A percentile compares a stretch with the other conserved stretches of the same genome.
phyloP scores from a whole-genome alignment of 257 asterid species.

The Linaria vulgaris region DNA sequence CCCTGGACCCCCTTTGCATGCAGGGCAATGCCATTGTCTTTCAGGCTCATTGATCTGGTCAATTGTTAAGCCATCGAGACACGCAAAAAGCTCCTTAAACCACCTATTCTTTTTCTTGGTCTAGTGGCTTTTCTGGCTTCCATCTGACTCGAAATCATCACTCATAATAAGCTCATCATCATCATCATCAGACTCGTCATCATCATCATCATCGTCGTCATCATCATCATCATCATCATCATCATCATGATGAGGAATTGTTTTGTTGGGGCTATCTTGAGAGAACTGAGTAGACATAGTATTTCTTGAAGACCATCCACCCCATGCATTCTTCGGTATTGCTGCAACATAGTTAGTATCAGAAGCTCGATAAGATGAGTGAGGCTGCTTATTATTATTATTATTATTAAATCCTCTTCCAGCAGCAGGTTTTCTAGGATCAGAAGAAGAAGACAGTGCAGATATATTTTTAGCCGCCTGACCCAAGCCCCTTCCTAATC shows the following conservation, averaged over 20 bases:
- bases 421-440: constrained; percentile 35
- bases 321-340: constrained; percentile 47
- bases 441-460: constrained; percentile 31
- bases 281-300: constrained; percentile 30
- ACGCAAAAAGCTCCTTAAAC: constrained; percentile 48
- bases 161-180: constrained; percentile 48
- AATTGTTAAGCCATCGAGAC: constrained; percentile 40
- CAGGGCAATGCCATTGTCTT: constrained; percentile 73
- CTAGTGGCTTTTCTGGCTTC: constrained; percentile 52
- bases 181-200: constrained; percentile 46
- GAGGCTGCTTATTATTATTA: too few relatives aligned
- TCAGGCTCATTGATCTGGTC: constrained; percentile 55
- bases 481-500: constrained; percentile 48
- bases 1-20: constrained; percentile 68
- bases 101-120: constrained; percentile 44
- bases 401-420: constrained; percentile 51
- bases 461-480: constrained; percentile 39
- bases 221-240: constrained; percentile 26
- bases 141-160: constrained; percentile 54
- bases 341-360: constrained; percentile 26
- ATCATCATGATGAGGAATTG: constrained; percentile 15
- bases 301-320: constrained; percentile 49
- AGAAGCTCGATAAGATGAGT: constrained; percentile 18
- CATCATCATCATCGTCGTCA: constrained; percentile 36
- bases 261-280: constrained; percentile 20